phyloP scores from a whole-genome alignment of 2,329 filamentous ascomycete species.

The Sporothrix brasiliensis region DNA sequence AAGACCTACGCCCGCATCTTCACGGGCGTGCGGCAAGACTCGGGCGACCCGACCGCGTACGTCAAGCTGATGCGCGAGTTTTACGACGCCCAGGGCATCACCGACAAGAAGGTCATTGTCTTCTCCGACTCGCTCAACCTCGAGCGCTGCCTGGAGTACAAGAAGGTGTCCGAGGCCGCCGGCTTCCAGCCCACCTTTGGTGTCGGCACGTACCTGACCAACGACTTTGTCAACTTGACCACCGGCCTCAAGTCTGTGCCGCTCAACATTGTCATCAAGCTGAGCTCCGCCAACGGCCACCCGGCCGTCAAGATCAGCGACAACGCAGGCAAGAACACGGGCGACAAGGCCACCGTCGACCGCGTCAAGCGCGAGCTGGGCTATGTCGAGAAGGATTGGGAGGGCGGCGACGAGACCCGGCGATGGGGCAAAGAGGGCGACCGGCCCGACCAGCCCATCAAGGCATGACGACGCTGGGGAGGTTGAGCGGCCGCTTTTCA shows the following conservation, averaged over 20 bases:
- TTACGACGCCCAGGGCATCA: conserved; percentile 75
- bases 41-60: conserved; percentile 80
- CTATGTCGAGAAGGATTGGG: conserved; percentile 84
- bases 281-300: conserved; percentile 79
- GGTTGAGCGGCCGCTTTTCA: neutral
- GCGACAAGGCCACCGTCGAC: conserved; percentile 75
- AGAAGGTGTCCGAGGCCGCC: conserved; percentile 74
- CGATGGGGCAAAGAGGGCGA: conserved; percentile 69
- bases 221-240: conserved; percentile 77
- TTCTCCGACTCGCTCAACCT: conserved; percentile 96
- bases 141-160: conserved; percentile 88
- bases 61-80: conserved; percentile 78
- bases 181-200: conserved; percentile 89
- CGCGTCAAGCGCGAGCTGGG: conserved; percentile 84
- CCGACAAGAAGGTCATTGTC: conserved; percentile 82
- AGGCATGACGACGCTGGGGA: conserved; percentile 7
- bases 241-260: conserved; percentile 83
- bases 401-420: conserved; percentile 77
- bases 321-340: conserved; percentile 93
- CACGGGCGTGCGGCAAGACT: conserved; percentile 84
- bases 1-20: conserved; percentile 81
- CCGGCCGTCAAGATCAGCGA: conserved; percentile 91
- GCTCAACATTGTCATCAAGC: conserved; percentile 97
- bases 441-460: conserved; percentile 28
- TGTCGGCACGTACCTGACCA: conserved; percentile 93